Evolutionary conservation across 164 flowering plant species (phyloP).

Genomic region (Saururus chinensis): DNA sequence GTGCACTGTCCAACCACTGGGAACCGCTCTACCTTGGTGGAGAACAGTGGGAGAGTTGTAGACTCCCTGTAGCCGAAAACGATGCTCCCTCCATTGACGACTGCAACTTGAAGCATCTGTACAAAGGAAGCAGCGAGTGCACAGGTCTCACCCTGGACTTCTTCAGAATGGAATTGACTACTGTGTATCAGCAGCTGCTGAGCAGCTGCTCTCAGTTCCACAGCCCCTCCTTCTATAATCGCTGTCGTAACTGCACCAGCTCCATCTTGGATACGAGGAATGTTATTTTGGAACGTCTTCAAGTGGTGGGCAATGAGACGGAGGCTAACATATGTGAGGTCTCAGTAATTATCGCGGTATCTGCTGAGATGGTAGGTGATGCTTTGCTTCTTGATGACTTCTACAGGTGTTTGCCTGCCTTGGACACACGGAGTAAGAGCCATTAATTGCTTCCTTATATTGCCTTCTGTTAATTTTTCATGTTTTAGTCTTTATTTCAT

Average conservation of each 20-base stretch:
- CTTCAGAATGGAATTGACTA: neutral
- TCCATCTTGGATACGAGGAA: slow-evolving; percentile 11
- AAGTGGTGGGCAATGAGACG: neutral
- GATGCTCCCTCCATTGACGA: slow-evolving; percentile 2
- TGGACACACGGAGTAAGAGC: slow-evolving; percentile 24
- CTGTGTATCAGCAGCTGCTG: slow-evolving; percentile 1
- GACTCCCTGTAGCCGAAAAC: slow-evolving; percentile 4
- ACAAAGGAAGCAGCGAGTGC: slow-evolving; percentile 19
- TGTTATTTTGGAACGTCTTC: slow-evolving; percentile 1
- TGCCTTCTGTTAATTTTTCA: neutral
- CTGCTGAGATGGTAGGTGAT: slow-evolving; percentile 15
- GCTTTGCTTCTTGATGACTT: slow-evolving; percentile 19
- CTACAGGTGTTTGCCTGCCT: slow-evolving; percentile 33
- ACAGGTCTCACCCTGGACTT: slow-evolving; percentile 14
- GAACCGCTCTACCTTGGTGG: slow-evolving; percentile 19
- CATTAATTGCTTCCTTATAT: neutral
- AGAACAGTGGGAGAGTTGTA: slow-evolving; percentile 29
- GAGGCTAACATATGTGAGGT: slow-evolving; percentile 24
- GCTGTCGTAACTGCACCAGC: slow-evolving; percentile 22
- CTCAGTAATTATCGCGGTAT: slow-evolving; percentile 21
- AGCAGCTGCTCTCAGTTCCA: slow-evolving; percentile 25
- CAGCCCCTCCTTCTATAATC: slow-evolving; percentile 12
- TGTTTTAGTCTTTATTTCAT: too few relatives aligned
- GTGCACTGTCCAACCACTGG: slow-evolving; percentile 1
- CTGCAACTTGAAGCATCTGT: slow-evolving; percentile 29